Percentiles rank a stretch among this genome's conserved stretches.
These are phyloP conservation scores for Tolypocladium inflatum DNA, from an alignment of 2,329 filamentous ascomycete genomes.

Conservation along the genomic window DNA sequence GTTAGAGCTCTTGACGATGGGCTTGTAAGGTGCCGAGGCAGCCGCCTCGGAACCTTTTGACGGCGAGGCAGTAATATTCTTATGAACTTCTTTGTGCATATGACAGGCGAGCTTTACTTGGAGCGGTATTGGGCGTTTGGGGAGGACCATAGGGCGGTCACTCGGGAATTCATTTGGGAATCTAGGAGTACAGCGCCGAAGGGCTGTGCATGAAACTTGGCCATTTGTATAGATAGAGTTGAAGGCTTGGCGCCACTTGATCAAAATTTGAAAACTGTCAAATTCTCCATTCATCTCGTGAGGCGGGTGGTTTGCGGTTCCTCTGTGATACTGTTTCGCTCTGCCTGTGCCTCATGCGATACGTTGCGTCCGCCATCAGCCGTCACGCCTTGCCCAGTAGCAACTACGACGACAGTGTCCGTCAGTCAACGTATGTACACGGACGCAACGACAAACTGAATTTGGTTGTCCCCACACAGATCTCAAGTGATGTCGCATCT, in stretches of 20 bases:
- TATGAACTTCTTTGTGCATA: conserved; percentile 2
- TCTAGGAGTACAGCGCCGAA: not conserved
- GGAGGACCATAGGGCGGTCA: conserved; percentile 1
- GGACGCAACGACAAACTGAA: not conserved
- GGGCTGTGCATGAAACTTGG: not conserved
- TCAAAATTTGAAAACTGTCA: not conserved
- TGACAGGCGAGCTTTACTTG: not conserved
- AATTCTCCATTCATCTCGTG: not conserved
- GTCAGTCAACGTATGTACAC: no score
- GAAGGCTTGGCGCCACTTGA: conserved; percentile 1
- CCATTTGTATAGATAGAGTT: conserved; percentile 5
- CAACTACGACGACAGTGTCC: not conserved
- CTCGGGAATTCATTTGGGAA: not conserved
- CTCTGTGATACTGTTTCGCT: not conserved
- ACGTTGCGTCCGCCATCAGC: not conserved
- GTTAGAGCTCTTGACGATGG: conserved; percentile 26
- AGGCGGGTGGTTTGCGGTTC: not conserved
- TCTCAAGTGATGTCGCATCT: not conserved
- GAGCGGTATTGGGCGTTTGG: conserved; percentile 2
- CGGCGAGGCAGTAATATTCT: not conserved
- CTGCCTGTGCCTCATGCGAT: not conserved
- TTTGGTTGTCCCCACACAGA: not conserved
- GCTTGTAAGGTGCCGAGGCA: conserved; percentile 13
- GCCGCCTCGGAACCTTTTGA: not conserved
- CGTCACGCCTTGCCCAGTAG: not conserved